Base-by-base conservation (phyloP, 2,329 filamentous ascomycete genomes). In the Laburnicola sp. region DNA sequence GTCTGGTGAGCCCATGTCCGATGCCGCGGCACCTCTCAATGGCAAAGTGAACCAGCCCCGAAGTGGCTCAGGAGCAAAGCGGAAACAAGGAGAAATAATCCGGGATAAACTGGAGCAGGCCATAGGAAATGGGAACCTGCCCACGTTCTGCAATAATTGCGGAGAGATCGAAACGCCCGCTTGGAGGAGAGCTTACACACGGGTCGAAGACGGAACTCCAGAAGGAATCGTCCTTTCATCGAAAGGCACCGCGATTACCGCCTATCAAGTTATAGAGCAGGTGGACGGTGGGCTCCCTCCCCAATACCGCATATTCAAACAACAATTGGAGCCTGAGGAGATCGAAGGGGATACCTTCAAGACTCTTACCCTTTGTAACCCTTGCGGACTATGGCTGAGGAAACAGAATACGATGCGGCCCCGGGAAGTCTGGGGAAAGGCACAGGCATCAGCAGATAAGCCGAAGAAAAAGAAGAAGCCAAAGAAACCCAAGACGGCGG, bases 161-260 rank as follows among this genome's bases (percentile, higher is more conserved):
- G 94, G 94, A 4, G 89, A 91, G 5, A 96, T 99, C 50, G 89
- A 97, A 64, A 99, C 94, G 0, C 90, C 93, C 0, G 97, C 93
- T 0, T 99, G 94, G 94, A 86, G 94, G 53, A 94, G 93, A 66
- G 90, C 94, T 9, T 97, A 88, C 81, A 85, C 86, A n/a, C 90
- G 91, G 64, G 80, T 89, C 6, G 80, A 86, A 39, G 77, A 83
- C 11, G 91, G 90, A 1, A 80, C 81, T 28, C 90, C 91, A 0
- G 80, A 82, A 2, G 83, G 86, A 53, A 80, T 89, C 40, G 84
- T 90, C 51, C 84, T 87, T 47, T 89, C 86, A 0, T 85, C 88
- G 1, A 81, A 82, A 43, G 83, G 92, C 40, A 87, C 91, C 16
- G 89, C 87, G 22, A 86, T 95, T 64, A 64, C 68, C 43, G 71